Evolutionary conservation across 2,329 filamentous ascomycete genomes (phyloP), one percentile per base, ranked within the genome.

Genomic region (Clarireedia paspali): DNA sequence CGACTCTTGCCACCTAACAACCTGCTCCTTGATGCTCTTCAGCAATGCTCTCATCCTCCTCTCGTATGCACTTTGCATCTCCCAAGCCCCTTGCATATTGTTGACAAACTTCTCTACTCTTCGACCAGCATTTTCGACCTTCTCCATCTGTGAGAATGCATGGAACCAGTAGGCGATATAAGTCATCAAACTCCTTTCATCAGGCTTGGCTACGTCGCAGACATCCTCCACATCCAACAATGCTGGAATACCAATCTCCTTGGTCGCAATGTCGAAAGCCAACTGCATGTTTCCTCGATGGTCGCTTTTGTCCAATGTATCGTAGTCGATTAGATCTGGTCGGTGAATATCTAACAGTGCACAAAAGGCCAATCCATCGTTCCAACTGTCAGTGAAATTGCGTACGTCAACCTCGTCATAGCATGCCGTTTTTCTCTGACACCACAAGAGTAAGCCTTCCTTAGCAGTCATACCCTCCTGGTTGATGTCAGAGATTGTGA

Each of bases 111-210:
- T 99, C 75, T 99, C 94, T 5, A 99, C 94, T 63, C 94, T 83
- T 59, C 94, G 83, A 5, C 94, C 94, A 4, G 94, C 94, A 70
- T 99, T 99, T 73, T 99, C 94, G 7, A 99, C 94, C 70, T 92
- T 88, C 74, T 99, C 94, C 85, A 99, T 95, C 68, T 97, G 92
- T 30, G 92, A 97, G 71, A 99, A 99, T 65, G 94, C 94, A 70
- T 99, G 94, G 80, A 99, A 99, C 94, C 94, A 99, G 77, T 99
- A 99, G 62, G 94, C 94, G 66, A 99, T 99, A 72, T 99, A 99
- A 0, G 94, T 99, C 94, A 99, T 99, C 70, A 99, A 79, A 70
- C 89, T 95, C 65, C 90, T 86, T 73, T 99, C 94, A 70, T 99
- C 94, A 24, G 94, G 94, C 74, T 94, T 95, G 24, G 91, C 82